phyloP scores from a whole-genome alignment of 2,329 filamentous ascomycete species.

The Pleomassaria siparia region DNA sequence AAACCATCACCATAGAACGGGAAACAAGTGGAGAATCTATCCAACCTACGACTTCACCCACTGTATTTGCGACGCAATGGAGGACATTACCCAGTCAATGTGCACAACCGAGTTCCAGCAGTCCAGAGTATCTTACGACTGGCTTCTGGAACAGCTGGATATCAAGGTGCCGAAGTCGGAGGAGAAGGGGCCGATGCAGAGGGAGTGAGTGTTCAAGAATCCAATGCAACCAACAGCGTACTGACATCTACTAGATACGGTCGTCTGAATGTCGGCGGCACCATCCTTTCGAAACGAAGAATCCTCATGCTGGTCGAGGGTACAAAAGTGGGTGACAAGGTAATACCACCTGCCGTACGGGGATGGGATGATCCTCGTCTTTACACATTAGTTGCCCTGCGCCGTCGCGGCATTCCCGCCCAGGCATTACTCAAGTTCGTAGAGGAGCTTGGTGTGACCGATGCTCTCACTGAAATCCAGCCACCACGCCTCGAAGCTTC shows the following conservation, averaged over 20 bases:
- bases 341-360: conserved; percentile 62
- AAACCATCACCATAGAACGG: conserved; percentile 74
- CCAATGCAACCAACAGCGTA: background rate
- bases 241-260: conserved; percentile 51
- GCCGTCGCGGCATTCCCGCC: conserved; percentile 82
- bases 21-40: conserved; percentile 85
- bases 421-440: conserved; percentile 88
- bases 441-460: conserved; percentile 88
- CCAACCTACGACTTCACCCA: conserved; percentile 94
- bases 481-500: conserved; percentile 81
- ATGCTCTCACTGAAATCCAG: conserved; percentile 76
- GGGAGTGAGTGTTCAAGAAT: conserved; percentile 60
- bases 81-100: conserved; percentile 86
- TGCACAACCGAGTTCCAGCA: conserved; percentile 93
- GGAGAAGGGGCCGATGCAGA: conserved; percentile 73
- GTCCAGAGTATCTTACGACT: conserved; percentile 86
- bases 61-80: conserved; percentile 89
- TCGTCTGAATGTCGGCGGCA: conserved; percentile 77
- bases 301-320: conserved; percentile 77
- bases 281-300: conserved; percentile 83
- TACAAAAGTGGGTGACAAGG: conserved; percentile 43
- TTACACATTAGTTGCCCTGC: conserved; percentile 82
- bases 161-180: conserved; percentile 69
- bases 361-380: conserved; percentile 91
- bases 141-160: conserved; percentile 77